Evolutionary conservation across 2,329 filamentous ascomycete species (phyloP).

Genomic region (Chaetomium olivaceum): DNA sequence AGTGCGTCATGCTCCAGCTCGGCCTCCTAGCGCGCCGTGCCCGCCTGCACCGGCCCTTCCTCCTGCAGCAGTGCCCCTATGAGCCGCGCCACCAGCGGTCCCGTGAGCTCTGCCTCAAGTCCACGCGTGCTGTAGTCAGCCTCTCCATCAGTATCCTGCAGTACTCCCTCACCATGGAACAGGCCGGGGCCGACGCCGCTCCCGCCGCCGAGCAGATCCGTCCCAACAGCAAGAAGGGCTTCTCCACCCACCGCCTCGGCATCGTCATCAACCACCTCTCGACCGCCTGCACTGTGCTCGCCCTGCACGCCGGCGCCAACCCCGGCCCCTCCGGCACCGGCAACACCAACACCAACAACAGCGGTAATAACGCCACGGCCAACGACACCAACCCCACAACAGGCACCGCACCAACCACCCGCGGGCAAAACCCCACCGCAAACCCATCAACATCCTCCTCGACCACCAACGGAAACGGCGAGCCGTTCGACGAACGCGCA

Average conservation of each 20-base stretch:
- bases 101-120: constrained; percentile 9
- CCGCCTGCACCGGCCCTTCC: constrained; percentile 15
- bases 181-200: not conserved
- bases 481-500: not conserved
- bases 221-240: not conserved
- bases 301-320: constrained; percentile 8
- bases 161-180: not conserved
- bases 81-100: not conserved
- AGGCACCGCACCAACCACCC: too few relatives aligned
- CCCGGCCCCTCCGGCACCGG: too few relatives aligned
- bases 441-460: too few relatives aligned
- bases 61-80: not conserved
- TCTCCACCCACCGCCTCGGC: constrained; percentile 12
- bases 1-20: constrained; percentile 12
- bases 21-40: constrained; percentile 8
- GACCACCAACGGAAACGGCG: not conserved
- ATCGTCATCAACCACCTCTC: constrained; percentile 12
- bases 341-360: too few relatives aligned
- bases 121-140: not conserved
- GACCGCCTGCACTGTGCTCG: constrained; percentile 10
- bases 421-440: too few relatives aligned
- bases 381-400: too few relatives aligned
- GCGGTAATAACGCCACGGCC: too few relatives aligned
- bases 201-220: not conserved
- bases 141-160: constrained; percentile 6